Evolutionary conservation across 768 basidiomycete genomes (phyloP).

Genomic region (Collybia nuda): DNA sequence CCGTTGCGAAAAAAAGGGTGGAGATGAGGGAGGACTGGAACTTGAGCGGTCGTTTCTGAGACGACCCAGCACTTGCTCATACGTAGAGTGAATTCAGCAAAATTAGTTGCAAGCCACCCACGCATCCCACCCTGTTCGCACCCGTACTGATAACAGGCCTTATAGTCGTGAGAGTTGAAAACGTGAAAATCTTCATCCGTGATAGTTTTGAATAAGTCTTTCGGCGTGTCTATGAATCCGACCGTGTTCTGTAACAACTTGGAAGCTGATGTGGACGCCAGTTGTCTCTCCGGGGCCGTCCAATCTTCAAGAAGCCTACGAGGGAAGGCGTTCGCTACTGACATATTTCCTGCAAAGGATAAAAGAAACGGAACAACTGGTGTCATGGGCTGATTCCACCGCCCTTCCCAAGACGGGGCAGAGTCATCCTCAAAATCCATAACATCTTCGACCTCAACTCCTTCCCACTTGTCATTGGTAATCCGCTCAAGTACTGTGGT

Average conservation of each 20-base stretch:
- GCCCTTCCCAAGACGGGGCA: not conserved
- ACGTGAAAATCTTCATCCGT: not conserved
- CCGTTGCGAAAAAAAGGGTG: not conserved
- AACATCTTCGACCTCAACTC: not conserved
- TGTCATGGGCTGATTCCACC: not conserved
- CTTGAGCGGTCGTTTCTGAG: not conserved
- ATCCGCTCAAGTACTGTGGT: not conserved
- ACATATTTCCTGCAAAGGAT: not conserved
- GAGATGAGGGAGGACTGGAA: conserved; percentile 11
- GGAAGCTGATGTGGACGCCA: conserved; percentile 1
- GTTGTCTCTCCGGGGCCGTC: not conserved
- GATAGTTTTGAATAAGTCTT: conserved; percentile 1
- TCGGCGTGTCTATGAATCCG: not conserved
- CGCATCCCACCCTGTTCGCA: conserved; percentile 16
- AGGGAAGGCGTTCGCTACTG: conserved; percentile 5
- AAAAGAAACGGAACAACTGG: conserved; percentile 5
- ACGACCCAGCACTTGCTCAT: conserved; percentile 11
- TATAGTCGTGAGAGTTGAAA: conserved; percentile 11
- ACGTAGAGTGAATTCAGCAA: conserved; percentile 10
- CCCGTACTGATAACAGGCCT: conserved; percentile 16
- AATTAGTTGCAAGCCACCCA: conserved; percentile 11
- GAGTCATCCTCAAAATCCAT: conserved; percentile 4
- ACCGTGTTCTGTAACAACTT: not conserved
- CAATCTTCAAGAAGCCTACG: conserved; percentile 1
- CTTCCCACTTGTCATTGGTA: not conserved